These are phyloP conservation scores for Cytauxzoon felis DNA, from an alignment of 169 alveolate genomes.

Conservation along the genomic window DNA sequence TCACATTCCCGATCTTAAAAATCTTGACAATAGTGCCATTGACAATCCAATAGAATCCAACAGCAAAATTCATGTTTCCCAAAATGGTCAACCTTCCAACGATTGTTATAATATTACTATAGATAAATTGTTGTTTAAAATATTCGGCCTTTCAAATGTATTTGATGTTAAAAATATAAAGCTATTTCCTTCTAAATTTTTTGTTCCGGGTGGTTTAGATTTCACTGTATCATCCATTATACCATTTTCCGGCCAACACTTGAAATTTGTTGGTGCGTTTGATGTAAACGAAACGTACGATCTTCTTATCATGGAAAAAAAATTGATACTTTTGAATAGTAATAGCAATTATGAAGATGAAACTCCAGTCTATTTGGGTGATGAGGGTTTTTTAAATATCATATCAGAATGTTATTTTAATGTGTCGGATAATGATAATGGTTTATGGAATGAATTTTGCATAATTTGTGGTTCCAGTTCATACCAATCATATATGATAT, in stretches of 20 bases:
- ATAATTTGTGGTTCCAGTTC: slow-evolving; percentile 41
- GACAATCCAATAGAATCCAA: no score
- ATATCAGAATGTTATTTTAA: not conserved
- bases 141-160: no score
- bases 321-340: not conserved
- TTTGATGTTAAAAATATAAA: no score
- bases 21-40: no score
- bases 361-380: not conserved
- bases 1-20: no score
- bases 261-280: not conserved
- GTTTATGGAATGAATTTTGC: slow-evolving; percentile 11
- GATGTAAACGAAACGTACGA: not conserved
- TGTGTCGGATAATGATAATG: not conserved
- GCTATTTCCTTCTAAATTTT: not conserved
- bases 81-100: no score
- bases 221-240: not conserved
- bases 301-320: slow-evolving; percentile 10
- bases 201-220: slow-evolving; percentile 13
- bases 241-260: not conserved
- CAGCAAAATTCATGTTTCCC: no score
- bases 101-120: no score
- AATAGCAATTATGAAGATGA: not conserved
- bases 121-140: no score
- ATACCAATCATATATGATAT: slow-evolving; percentile 7
- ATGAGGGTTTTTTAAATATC: not conserved